Percentiles rank a stretch among this genome's conserved stretches.
phyloP scores from a whole-genome alignment of 805 yeast genomes.

The Yarrowia sp. region DNA sequence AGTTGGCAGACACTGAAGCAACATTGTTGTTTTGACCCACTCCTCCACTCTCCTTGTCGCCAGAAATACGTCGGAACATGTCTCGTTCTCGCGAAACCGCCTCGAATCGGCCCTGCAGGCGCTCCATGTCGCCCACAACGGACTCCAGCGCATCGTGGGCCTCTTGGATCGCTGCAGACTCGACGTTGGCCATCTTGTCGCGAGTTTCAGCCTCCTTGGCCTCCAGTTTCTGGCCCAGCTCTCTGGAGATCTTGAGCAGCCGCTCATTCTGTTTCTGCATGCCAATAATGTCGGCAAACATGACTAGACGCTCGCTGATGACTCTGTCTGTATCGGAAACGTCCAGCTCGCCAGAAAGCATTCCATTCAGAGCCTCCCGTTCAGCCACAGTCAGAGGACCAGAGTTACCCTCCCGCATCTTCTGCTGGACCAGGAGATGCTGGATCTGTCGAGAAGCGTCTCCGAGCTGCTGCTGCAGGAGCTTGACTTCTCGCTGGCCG shows the following conservation, averaged over 20 bases:
- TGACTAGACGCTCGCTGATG: constrained; percentile 75
- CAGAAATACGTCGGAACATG: constrained; percentile 56
- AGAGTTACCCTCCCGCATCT: constrained; percentile 64
- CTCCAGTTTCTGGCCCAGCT: constrained; percentile 75
- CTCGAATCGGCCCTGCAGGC: constrained; percentile 59
- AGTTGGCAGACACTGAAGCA: constrained; percentile 31
- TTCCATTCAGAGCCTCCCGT: constrained; percentile 63
- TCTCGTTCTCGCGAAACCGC: constrained; percentile 73
- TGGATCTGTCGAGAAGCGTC: constrained; percentile 89
- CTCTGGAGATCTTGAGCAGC: constrained; percentile 70
- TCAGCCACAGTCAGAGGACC: constrained; percentile 71
- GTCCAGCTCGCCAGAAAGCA: constrained; percentile 52
- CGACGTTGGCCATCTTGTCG: constrained; percentile 44
- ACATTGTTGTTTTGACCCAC: constrained; percentile 6
- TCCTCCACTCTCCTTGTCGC: constrained; percentile 37
- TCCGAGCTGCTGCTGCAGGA: constrained; percentile 62
- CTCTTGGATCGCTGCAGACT: constrained; percentile 49
- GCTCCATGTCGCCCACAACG: constrained; percentile 51
- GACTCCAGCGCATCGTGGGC: constrained; percentile 49
- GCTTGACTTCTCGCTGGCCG: constrained; percentile 56
- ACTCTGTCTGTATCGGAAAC: constrained; percentile 71
- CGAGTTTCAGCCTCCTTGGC: constrained; percentile 56
- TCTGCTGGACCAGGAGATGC: constrained; percentile 63
- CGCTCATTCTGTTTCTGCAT: constrained; percentile 78
- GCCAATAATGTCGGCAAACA: constrained; percentile 70